These are phyloP conservation scores for Aurifilum marmelostoma DNA, from an alignment of 2,329 filamentous ascomycete genomes.

Conservation along the genomic window DNA sequence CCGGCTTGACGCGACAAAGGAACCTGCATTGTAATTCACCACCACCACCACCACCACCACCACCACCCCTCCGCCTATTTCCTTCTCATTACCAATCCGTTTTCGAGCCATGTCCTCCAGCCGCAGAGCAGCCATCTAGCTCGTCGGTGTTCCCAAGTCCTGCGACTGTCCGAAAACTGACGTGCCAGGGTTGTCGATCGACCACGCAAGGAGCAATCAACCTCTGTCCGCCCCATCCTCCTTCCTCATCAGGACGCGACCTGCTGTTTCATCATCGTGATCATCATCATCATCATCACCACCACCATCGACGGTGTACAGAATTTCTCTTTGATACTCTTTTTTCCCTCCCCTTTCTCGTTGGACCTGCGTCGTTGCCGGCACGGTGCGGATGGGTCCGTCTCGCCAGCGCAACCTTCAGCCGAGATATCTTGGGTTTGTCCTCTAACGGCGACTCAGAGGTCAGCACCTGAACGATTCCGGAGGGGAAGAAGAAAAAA, in stretches of 20 bases:
- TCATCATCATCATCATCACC: background rate
- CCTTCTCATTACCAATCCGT: background rate
- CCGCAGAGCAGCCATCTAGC: background rate
- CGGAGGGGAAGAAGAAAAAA: background rate
- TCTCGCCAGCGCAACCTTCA: slow-evolving; percentile 19
- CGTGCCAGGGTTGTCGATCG: background rate
- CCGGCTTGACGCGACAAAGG: background rate
- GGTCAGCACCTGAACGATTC: background rate
- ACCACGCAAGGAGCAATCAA: background rate
- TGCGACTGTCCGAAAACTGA: background rate
- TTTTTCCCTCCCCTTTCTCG: background rate
- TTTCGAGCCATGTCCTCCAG: background rate
- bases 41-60: background rate
- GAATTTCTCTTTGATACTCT: background rate
- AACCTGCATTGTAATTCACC: slow-evolving; percentile 3
- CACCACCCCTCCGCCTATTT: background rate
- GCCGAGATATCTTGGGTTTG: slow-evolving; percentile 22
- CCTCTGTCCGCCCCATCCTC: background rate
- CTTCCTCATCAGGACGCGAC: background rate
- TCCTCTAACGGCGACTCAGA: slow-evolving; percentile 11
- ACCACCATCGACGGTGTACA: no score
- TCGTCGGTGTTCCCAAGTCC: background rate
- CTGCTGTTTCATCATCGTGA: background rate
- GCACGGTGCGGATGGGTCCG: slow-evolving; percentile 26
- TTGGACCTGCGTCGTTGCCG: background rate